Base-by-base conservation (phyloP, 805 yeast species). In the Hanseniaspora mollemarum region DNA sequence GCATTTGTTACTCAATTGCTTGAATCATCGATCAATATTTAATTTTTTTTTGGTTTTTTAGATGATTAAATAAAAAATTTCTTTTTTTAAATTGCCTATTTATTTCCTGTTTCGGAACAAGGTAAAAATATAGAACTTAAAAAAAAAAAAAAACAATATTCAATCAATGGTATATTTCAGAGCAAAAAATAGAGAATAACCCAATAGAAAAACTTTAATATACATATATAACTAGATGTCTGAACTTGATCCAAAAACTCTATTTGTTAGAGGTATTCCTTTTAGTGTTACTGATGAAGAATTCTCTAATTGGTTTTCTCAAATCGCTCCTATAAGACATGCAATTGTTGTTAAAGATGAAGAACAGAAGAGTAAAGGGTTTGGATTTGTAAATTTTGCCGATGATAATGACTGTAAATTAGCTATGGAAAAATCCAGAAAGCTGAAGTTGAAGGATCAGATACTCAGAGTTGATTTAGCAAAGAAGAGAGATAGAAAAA, bases 301-400 rank as follows among this genome's bases (percentile, higher is more conserved):
- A 58, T 72, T 92, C 38, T 74, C 90, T 1, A 85, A 83, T 57
- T 87, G 74, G 65, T 92, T 92, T 62, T 83, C 97, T 1, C 87
- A 87, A 56, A 82, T 87, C 68, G 90, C 86, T 4, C 98, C 98
- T 6, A 94, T 90, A 12, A 87, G 82, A 66, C 98, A 92, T 66
- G 95, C 96, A 1, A 88, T 87, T 41, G 76, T 92, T 38, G 97
- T 92, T 16, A 82, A 72, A 36, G 96, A 88, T 61, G 71, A 71
- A 10, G 78, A 81, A 32, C 77, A 83, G 50, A 73, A 81, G 41
- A 86, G 96, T 2, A 76, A 88, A 63, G 97, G 98, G 1, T 92
- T 88, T 67, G 98, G 98, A 2, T 92, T 92, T 65, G 98, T 87
- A 15, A 81, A 94, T 33, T 92, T 92, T 65, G 77, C 84, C 1